Evolutionary conservation across 1,284 basidiomycete species (phyloP).

Genomic region (Irpex rosettiformis): DNA sequence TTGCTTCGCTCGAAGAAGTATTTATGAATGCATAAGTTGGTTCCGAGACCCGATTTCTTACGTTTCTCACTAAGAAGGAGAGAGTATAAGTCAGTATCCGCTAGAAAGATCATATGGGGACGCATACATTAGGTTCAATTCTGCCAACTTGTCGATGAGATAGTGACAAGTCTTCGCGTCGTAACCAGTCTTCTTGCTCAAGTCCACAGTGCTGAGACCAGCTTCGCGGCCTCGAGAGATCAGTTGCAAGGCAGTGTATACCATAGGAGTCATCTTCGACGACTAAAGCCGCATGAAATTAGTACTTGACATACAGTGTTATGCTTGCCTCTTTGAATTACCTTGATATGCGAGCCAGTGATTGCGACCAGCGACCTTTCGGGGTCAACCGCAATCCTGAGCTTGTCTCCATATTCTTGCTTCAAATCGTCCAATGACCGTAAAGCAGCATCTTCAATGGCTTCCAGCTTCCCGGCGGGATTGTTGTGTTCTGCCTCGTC

Average conservation of each 20-base stretch:
- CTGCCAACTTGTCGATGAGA: slow-evolving; percentile 69
- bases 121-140: slow-evolving; percentile 71
- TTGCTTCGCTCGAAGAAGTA: slow-evolving; percentile 72
- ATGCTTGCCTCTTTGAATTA: slow-evolving; percentile 32
- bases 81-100: background rate
- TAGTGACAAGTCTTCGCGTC: slow-evolving; percentile 91
- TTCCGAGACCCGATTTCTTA: slow-evolving; percentile 70
- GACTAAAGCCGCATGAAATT: slow-evolving; percentile 43
- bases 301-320: slow-evolving; percentile 1
- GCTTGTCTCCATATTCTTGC: slow-evolving; percentile 49
- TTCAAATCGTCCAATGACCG: slow-evolving; percentile 52
- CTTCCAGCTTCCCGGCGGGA: slow-evolving; percentile 11
- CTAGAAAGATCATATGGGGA: background rate
- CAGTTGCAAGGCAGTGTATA: slow-evolving; percentile 84
- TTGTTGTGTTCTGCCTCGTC: slow-evolving; percentile 30
- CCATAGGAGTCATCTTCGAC: slow-evolving; percentile 75
- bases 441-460: slow-evolving; percentile 51
- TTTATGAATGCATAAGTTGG: slow-evolving; percentile 72
- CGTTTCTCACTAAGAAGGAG: slow-evolving; percentile 57
- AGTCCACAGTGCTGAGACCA: slow-evolving; percentile 75
- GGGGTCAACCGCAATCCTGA: slow-evolving; percentile 74
- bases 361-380: slow-evolving; percentile 74
- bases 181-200: slow-evolving; percentile 77
- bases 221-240: slow-evolving; percentile 76
- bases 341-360: slow-evolving; percentile 79